Evolutionary conservation across 1,139 yeast genomes (phyloP).

Genomic region (Taphrina flavorubra): DNA sequence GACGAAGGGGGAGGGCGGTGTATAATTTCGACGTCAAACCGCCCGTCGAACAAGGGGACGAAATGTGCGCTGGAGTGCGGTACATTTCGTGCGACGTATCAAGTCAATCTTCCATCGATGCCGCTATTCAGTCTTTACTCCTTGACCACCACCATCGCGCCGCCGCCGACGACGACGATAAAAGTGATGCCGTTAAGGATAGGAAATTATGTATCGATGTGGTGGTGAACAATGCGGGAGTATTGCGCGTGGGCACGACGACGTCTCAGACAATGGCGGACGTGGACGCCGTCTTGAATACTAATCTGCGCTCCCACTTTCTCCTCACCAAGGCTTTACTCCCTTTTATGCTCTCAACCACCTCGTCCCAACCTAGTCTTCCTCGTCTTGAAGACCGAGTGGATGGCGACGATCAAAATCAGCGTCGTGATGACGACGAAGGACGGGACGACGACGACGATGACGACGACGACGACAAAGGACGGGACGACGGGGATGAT

Average conservation of each 20-base stretch:
- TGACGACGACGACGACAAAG: slow-evolving; percentile 49
- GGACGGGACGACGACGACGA: slow-evolving; percentile 50
- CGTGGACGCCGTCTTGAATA: slow-evolving; percentile 57
- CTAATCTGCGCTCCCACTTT: slow-evolving; percentile 73
- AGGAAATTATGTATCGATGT: slow-evolving; percentile 48
- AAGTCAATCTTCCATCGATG: slow-evolving; percentile 47
- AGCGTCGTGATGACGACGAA: too few species aligned
- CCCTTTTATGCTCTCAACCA: slow-evolving; percentile 65
- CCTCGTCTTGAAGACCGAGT: too few species aligned
- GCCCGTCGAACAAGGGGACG: too few species aligned
- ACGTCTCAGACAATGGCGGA: slow-evolving; percentile 58
- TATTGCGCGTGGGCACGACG: slow-evolving; percentile 60
- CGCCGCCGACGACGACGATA: too few species aligned
- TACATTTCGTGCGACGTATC: slow-evolving; percentile 71
- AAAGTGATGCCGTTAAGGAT: too few species aligned
- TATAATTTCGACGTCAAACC: slow-evolving; percentile 66
- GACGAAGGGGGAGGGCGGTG: slow-evolving; percentile 55
- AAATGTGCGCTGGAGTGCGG: too few species aligned
- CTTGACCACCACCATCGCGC: too few species aligned
- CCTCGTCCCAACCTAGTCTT: too few species aligned
- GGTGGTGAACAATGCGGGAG: slow-evolving; percentile 83
- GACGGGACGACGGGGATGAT: slow-evolving; percentile 55
- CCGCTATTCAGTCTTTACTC: neutral
- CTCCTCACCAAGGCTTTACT: slow-evolving; percentile 71
- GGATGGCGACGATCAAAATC: too few species aligned